A percentile compares a stretch with the other conserved stretches of the same genome.
phyloP scores from a whole-genome alignment of 169 alveolate species.

The Cryptosporidium tyzzeri region DNA sequence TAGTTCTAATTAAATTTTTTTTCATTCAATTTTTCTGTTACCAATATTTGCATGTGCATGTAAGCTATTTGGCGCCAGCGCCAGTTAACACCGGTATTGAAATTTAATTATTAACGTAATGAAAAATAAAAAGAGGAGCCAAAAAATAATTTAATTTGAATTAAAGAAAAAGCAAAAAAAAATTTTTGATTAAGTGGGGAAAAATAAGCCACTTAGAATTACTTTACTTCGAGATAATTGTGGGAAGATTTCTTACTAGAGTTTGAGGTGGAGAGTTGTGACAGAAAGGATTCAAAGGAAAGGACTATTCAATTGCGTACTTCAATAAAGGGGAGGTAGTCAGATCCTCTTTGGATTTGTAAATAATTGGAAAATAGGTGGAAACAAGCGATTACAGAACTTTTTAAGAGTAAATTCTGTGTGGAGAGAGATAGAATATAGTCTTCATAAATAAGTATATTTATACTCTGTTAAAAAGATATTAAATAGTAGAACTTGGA shows the following conservation, averaged over 20 bases:
- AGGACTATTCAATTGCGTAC: not conserved
- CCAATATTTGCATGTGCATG: not conserved
- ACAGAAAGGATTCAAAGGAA: not conserved
- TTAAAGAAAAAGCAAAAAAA: not conserved
- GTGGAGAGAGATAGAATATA: not conserved
- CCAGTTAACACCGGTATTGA: slow-evolving; percentile 8
- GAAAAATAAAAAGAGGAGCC: slow-evolving; percentile 19
- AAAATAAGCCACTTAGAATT: not conserved
- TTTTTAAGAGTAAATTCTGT: not conserved
- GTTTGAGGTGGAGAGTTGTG: not conserved
- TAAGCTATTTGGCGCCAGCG: slow-evolving; percentile 2
- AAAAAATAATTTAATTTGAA: not conserved
- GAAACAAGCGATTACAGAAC: not conserved
- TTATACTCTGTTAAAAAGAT: not conserved
- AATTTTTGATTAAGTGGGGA: not conserved
- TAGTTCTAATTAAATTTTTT: not conserved
- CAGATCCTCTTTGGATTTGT: not conserved
- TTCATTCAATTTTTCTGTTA: not conserved
- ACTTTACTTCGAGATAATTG: not conserved
- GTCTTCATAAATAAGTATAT: not conserved
- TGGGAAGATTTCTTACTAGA: not conserved
- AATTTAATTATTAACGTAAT: not conserved
- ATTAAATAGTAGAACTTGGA: not conserved
- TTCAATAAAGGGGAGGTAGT: not conserved
- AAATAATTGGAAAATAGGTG: not conserved